Evolutionary conservation across 1,139 yeast genomes (phyloP).

Genomic region (Suhomyces choctaworum): DNA sequence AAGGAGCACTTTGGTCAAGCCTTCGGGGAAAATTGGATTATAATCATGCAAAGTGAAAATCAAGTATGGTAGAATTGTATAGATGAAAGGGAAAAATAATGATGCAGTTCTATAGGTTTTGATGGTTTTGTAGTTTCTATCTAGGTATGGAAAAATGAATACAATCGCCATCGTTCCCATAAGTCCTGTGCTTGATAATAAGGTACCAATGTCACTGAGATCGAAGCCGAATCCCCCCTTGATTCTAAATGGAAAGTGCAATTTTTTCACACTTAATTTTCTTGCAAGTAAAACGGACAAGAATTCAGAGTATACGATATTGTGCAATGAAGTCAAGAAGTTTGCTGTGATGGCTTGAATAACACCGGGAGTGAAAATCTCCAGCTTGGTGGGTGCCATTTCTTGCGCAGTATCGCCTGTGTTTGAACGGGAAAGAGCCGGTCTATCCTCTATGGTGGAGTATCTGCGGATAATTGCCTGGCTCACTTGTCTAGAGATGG

Average conservation of each 20-base stretch:
- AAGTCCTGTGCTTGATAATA: conserved; percentile 28
- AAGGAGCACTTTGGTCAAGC: conserved; percentile 15
- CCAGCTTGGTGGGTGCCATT: conserved; percentile 4
- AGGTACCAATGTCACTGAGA: conserved; percentile 24
- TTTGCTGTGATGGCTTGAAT: conserved; percentile 22
- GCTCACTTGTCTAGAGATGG: conserved; percentile 8
- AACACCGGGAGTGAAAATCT: conserved; percentile 25
- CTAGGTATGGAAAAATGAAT: conserved; percentile 26
- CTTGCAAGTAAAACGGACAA: conserved; percentile 27
- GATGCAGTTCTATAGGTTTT: conserved; percentile 24
- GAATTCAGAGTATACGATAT: conserved; percentile 24
- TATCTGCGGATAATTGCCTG: conserved; percentile 20
- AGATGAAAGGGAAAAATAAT: conserved; percentile 25
- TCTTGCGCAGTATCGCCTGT: conserved; percentile 2
- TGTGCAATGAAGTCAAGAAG: conserved; percentile 21
- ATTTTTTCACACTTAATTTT: conserved; percentile 13
- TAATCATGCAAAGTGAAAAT: conserved; percentile 23
- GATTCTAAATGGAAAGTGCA: conserved; percentile 22
- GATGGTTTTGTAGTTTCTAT: conserved; percentile 24
- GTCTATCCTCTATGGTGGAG: conserved; percentile 14
- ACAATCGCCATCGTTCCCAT: conserved; percentile 27
- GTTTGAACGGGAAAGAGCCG: conserved; percentile 7
- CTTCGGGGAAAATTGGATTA: conserved; percentile 18
- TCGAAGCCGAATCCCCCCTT: conserved; percentile 26
- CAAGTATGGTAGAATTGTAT: conserved; percentile 24